Percentiles rank a stretch among this genome's conserved stretches.
phyloP scores from a whole-genome alignment of 345 rosid genomes.

The Aquilaria yunnanensis region DNA sequence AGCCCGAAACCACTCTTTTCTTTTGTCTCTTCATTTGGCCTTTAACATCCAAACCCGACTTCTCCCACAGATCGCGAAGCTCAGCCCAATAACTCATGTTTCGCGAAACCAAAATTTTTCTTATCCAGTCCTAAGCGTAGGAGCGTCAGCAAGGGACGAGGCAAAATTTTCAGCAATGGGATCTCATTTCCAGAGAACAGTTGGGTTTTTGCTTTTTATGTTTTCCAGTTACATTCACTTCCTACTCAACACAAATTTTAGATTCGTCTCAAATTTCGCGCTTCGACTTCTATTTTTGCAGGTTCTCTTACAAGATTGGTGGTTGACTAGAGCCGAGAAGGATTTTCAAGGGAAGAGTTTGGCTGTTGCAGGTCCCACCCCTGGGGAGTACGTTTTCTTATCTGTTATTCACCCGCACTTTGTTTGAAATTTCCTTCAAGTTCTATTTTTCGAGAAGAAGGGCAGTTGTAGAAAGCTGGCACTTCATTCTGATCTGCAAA shows the following conservation, averaged over 20 bases:
- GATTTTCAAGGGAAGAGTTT: constrained; percentile 49
- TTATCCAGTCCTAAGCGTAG: too few species aligned
- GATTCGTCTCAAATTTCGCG: too few species aligned
- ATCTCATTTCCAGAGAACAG: constrained; percentile 20
- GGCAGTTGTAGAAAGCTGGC: too few species aligned
- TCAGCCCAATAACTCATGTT: too few species aligned
- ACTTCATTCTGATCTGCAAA: too few species aligned
- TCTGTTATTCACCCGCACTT: neutral
- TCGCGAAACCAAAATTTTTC: too few species aligned
- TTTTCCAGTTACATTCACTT: neutral
- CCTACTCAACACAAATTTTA: neutral
- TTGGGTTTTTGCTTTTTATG: neutral
- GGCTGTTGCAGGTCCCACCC: constrained; percentile 61
- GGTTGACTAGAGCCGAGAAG: constrained; percentile 48
- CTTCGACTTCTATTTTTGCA: constrained; percentile 1
- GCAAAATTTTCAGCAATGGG: too few species aligned
- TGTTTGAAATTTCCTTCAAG: neutral
- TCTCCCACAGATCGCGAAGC: too few species aligned
- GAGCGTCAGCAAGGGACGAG: too few species aligned
- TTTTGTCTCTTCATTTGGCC: too few species aligned
- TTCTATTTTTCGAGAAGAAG: neutral
- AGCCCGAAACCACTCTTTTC: too few species aligned
- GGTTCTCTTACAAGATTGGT: constrained; percentile 73
- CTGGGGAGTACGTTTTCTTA: constrained; percentile 32
- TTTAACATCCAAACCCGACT: too few species aligned